phyloP scores from a whole-genome alignment of 345 rosid genomes.

The Arabidopsis suecica region DNA sequence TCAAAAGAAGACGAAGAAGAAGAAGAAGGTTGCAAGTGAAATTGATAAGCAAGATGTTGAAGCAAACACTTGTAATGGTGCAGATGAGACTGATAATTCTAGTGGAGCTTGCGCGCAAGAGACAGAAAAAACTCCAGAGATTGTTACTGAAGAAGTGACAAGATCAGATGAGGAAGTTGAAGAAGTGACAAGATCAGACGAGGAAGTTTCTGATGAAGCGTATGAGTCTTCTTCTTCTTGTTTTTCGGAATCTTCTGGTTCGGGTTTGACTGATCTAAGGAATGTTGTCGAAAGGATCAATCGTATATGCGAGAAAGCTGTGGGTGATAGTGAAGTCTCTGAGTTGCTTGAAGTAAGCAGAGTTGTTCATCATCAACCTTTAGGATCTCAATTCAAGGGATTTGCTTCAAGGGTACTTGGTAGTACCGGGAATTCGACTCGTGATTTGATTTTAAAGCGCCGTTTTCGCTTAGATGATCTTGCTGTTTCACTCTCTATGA shows the following conservation, averaged over 20 bases:
- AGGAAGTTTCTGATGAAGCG: slow-evolving; percentile 28
- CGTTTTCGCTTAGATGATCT: slow-evolving; percentile 28
- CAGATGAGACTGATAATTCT: neutral
- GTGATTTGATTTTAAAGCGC: neutral
- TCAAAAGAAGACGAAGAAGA: slow-evolving; percentile 21
- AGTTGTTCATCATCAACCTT: slow-evolving; percentile 31
- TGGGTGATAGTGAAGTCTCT: slow-evolving; percentile 16
- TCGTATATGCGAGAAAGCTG: slow-evolving; percentile 20
- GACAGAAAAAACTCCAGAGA: neutral
- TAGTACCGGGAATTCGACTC: neutral
- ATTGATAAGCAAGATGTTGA: slow-evolving; percentile 10
- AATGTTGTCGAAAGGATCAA: slow-evolving; percentile 29
- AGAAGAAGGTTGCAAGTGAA: slow-evolving; percentile 2
- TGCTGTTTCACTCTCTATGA: slow-evolving; percentile 26
- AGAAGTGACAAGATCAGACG: neutral
- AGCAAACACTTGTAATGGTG: slow-evolving; percentile 24
- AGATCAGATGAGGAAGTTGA: slow-evolving; percentile 7
- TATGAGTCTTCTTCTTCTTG: slow-evolving; percentile 29
- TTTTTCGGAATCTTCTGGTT: slow-evolving; percentile 13
- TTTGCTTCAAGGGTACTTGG: slow-evolving; percentile 39
- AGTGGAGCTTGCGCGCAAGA: neutral
- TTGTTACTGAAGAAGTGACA: slow-evolving; percentile 14
- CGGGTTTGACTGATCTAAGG: slow-evolving; percentile 30
- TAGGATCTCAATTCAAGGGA: slow-evolving; percentile 37
- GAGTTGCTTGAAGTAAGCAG: slow-evolving; percentile 43